Percentiles rank a stretch among this genome's conserved stretches.
phyloP scores from a whole-genome alignment of 2,329 filamentous ascomycete genomes.

The Hypoxylon sp. region DNA sequence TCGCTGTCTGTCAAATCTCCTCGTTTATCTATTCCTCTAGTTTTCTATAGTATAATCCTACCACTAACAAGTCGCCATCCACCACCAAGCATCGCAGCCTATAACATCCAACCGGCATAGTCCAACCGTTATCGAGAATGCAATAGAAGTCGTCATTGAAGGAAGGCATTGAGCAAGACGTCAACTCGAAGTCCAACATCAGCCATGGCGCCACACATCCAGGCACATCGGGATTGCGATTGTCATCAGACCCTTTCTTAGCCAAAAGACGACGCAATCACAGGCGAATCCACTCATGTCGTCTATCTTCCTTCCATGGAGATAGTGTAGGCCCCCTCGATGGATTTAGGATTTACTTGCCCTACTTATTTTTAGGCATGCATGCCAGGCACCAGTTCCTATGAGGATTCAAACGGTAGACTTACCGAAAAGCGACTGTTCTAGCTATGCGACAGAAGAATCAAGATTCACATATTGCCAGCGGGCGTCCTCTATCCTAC shows the following conservation, averaged over 20 bases:
- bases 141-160: neutral
- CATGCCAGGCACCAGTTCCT: slow-evolving; percentile 3
- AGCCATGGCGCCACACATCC: neutral
- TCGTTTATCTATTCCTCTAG: neutral
- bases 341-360: neutral
- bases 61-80: neutral
- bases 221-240: neutral
- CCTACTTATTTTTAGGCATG: slow-evolving; percentile 11
- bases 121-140: neutral
- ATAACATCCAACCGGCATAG: neutral
- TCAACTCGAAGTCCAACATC: neutral
- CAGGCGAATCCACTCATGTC: neutral
- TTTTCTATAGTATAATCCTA: neutral
- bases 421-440: slow-evolving; percentile 1
- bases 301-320: neutral
- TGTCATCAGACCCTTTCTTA: neutral
- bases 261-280: neutral
- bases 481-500: neutral
- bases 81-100: neutral
- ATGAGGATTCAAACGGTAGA: slow-evolving; percentile 2
- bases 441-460: slow-evolving; percentile 3
- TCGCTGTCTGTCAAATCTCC: neutral
- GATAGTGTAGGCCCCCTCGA: neutral
- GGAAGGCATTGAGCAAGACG: neutral
- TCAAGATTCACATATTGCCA: neutral